Conservation (phyloP, 1,284 basidiomycete genomes). For the Wallemia mellicola region DNA sequence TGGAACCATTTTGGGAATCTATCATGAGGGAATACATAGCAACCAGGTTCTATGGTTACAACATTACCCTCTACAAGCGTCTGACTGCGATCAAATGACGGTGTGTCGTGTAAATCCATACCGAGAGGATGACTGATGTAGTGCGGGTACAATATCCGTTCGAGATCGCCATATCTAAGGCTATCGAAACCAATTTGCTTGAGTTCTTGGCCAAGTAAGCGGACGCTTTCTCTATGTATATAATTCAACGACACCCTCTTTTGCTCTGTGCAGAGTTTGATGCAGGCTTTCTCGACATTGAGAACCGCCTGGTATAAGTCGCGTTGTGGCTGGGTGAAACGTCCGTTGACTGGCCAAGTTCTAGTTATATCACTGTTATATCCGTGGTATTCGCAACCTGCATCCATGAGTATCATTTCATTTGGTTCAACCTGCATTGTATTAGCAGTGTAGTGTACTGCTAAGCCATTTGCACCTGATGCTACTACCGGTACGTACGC, state of each 20-base stretch:
- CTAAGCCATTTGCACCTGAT: slow-evolving; percentile 55
- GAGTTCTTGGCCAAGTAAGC: slow-evolving; percentile 39
- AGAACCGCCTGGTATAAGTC: slow-evolving; percentile 67
- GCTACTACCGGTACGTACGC: slow-evolving; percentile 89
- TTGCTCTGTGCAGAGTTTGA: slow-evolving; percentile 24
- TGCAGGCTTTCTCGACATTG: slow-evolving; percentile 37
- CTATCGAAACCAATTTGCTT: slow-evolving; percentile 45
- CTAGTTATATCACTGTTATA: slow-evolving; percentile 94
- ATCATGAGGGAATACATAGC: slow-evolving; percentile 45
- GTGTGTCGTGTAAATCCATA: slow-evolving; percentile 22
- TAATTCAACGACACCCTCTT: slow-evolving; percentile 32
- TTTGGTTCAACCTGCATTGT: slow-evolving; percentile 59
- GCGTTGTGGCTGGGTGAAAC: slow-evolving; percentile 45
- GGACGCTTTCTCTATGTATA: slow-evolving; percentile 46
- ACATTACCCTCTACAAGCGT: slow-evolving; percentile 52
- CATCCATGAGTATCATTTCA: slow-evolving; percentile 7
- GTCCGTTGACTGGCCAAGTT: slow-evolving; percentile 58
- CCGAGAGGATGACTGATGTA: slow-evolving; percentile 44
- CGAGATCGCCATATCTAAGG: slow-evolving; percentile 31
- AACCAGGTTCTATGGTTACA: slow-evolving; percentile 29
- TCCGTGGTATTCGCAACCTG: slow-evolving; percentile 25
- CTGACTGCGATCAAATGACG: slow-evolving; percentile 4
- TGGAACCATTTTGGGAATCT: slow-evolving; percentile 60
- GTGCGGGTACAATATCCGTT: slow-evolving; percentile 53
- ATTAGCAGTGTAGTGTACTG: slow-evolving; percentile 76